Evolutionary conservation across 2,329 filamentous ascomycete genomes (phyloP), one percentile per base, ranked within the genome.

Genomic region (Pseudogymnoascus sp.): DNA sequence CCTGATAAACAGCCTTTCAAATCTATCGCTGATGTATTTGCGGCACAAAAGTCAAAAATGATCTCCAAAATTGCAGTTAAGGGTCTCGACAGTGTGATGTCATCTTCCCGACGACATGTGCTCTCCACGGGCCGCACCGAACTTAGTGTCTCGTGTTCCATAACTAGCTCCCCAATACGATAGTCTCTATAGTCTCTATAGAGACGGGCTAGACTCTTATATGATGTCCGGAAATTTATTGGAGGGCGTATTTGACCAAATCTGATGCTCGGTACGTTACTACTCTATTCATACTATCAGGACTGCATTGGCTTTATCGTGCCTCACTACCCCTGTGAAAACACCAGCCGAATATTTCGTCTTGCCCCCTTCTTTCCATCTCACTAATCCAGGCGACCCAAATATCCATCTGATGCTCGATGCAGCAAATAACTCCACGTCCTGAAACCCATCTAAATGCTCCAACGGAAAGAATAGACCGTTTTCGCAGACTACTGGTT

Each of bases 371-470:
- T 54, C 47, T 32, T 35, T 61, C 41, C 47, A 58, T 6, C 28
- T 18, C 18, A 22, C 20, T 25, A 58, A 16, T 2, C 61, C 61
- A 6, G 63, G 62, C 47, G 50, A 34, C 5, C 63, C 61, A 50
- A 61, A 64, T 43, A 37, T 16, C 41, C 58, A 64, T 3, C 30
- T 18, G 14, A 64, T 50, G 28, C 58, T 62, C 6, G 35, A 54
- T n/a, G 63, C 47, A 35, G 63, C 61, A 59, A 57, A 64, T 34
- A 64, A 30, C n/a, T 64, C 63, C 2, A 64, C 57, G 2, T 58
- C 41, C n/a, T 59, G 38, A 14, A 20, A 2, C 6, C 4, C 39
- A n/a, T 34, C 4, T 34, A 54, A n/a, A 14, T 25, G n/a, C 7
- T 54, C 18, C 32, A 54, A 32, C 4, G 47, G 9, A 30, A 32